Base-by-base conservation (phyloP, 2,329 filamentous ascomycete species). In the Fusarium fujikuroi region DNA sequence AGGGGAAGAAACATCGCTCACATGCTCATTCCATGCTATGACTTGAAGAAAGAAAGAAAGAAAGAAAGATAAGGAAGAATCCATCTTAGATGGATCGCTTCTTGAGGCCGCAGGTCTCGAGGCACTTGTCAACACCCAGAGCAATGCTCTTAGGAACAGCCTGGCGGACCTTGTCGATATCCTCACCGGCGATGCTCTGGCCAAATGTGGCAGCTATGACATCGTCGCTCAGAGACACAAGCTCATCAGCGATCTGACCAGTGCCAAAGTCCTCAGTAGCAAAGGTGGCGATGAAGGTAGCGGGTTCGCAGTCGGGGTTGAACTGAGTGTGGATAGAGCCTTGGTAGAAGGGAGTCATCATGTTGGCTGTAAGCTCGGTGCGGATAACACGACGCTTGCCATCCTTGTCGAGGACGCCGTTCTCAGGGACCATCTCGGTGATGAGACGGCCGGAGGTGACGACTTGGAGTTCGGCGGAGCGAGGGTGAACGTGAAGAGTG, bases 401-500 rank as follows among this genome's bases (percentile, higher is more conserved):
- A 37, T 82, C 73, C 66, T 69, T 66, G 66, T 77, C 65, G 32
- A 81, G 70, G 54, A 86, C 85, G 43, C 85, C 85, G 78, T 87
- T 88, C 80, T 88, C 87, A 23, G 86, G 83, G 5, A 87, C 80
- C 83, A 89, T 88, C 74, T 87, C 85, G 47, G 86, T 85, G 61
- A 86, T 81, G 70, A 89, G 79, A 28, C 79, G 81, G 60, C 87
- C 88, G 44, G 84, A 73, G 50, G 85, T 84, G 73, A 89, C 83
- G 77, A 88, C 81, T 70, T 87, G 85, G 58, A 89, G 84, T 81
- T 89, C 87, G 37, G 85, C 83, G 37, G 85, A 84, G 46, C 87
- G 86, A 54, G 86, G 86, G 79, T 89, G 87, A 7, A 87, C 83
- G 81, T 89, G 88, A 23, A 87, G 86, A 12, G 86, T 88, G 82